These are phyloP conservation scores for Austroboletus niveus DNA, from an alignment of 1,284 basidiomycete genomes.

Conservation along the genomic window DNA sequence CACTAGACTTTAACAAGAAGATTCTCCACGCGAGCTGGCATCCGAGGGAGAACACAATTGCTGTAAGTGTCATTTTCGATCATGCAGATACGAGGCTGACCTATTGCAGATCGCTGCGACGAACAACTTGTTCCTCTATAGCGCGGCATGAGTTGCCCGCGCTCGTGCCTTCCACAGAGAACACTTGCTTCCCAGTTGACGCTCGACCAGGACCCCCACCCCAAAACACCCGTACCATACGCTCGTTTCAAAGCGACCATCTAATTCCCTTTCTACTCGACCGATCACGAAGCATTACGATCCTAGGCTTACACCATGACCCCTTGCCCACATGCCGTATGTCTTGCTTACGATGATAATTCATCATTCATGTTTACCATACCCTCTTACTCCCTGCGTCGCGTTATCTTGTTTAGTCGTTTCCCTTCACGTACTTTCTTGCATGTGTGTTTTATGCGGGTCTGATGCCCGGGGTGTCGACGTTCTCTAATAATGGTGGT, in stretches of 20 bases:
- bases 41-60: constrained; percentile 96
- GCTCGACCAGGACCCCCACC: constrained; percentile 3
- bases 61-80: constrained; percentile 53
- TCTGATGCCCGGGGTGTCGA: constrained; percentile 16
- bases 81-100: constrained; percentile 6
- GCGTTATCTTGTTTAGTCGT: constrained; percentile 28
- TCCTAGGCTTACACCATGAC: constrained; percentile 10
- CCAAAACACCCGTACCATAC: constrained; percentile 14
- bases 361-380: constrained; percentile 28
- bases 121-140: constrained; percentile 90
- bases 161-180: constrained; percentile 11
- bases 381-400: constrained; percentile 32
- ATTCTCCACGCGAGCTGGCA: constrained; percentile 98
- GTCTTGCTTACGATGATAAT: constrained; percentile 32
- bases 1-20: constrained; percentile 99
- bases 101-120: constrained; percentile 81
- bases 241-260: constrained; percentile 29
- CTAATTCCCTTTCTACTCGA: constrained; percentile 21
- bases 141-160: constrained; percentile 60
- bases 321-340: constrained; percentile 16
- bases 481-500: constrained; percentile 18
- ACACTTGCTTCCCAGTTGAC: constrained; percentile 7
- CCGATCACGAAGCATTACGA: constrained; percentile 25
- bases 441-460: constrained; percentile 27
- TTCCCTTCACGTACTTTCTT: constrained; percentile 20